phyloP scores from a whole-genome alignment of 345 rosid species.

The Geranium brycei region DNA sequence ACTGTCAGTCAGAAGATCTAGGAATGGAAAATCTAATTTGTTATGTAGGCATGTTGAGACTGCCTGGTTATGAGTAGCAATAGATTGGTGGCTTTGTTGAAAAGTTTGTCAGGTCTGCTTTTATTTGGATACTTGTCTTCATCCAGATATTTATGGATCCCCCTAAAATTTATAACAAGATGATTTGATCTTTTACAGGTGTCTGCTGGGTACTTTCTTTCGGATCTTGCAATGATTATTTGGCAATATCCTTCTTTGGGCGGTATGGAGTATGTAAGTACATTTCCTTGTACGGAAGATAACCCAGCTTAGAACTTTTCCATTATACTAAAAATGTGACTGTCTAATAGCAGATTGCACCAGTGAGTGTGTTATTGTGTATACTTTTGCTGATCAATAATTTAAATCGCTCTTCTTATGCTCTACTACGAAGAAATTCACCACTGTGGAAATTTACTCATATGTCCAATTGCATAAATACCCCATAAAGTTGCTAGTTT shows the following conservation, averaged over 20 bases:
- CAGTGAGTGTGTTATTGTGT: background rate
- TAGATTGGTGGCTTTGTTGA: background rate
- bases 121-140: background rate
- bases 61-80: background rate
- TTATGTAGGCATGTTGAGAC: background rate
- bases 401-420: background rate
- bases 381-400: background rate
- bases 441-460: background rate
- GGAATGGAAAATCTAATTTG: background rate
- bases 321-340: background rate
- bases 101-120: background rate
- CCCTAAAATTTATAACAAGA: background rate
- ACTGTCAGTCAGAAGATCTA: background rate
- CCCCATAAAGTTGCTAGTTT: background rate
- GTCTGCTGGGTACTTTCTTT: constrained; percentile 76
- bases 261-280: constrained; percentile 78
- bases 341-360: background rate
- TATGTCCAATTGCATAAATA: no score
- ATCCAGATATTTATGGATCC: background rate
- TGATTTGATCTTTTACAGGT: constrained; percentile 29
- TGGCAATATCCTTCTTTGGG: constrained; percentile 84
- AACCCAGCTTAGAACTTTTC: background rate
- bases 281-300: background rate
- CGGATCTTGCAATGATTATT: constrained; percentile 65
- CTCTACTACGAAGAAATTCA: background rate